Evolutionary conservation across 345 rosid species (phyloP).

Genomic region (Hibiscus tridactylites): DNA sequence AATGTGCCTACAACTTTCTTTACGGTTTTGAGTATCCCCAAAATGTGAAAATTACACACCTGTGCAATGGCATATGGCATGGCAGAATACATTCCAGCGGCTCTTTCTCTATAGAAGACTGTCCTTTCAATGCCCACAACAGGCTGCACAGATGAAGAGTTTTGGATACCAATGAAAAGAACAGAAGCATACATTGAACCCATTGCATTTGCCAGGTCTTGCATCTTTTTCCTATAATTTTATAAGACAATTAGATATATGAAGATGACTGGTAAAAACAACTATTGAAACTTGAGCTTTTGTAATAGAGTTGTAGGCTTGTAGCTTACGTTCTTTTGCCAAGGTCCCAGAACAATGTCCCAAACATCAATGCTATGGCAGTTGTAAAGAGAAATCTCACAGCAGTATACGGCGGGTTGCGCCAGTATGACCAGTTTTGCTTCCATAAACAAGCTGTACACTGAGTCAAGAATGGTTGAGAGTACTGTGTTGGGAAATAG

Average conservation of each 20-base stretch:
- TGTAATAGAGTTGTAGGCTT: constrained; percentile 13
- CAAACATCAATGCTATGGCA: constrained; percentile 49
- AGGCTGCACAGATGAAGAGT: constrained; percentile 48
- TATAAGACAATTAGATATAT: background rate
- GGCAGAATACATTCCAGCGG: constrained; percentile 14
- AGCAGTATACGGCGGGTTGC: constrained; percentile 59
- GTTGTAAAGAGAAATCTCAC: constrained; percentile 56
- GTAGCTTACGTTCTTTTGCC: constrained; percentile 55
- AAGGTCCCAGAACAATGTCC: constrained; percentile 63
- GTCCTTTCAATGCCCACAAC: constrained; percentile 63
- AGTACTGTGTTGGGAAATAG: constrained; percentile 42
- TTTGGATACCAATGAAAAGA: constrained; percentile 64
- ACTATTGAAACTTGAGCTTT: background rate
- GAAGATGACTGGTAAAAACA: background rate
- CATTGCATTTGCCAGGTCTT: constrained; percentile 54
- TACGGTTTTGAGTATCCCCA: background rate
- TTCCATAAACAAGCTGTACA: constrained; percentile 67
- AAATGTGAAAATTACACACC: constrained; percentile 9
- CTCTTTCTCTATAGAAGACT: constrained; percentile 72
- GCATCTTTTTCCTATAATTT: constrained; percentile 23
- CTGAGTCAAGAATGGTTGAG: constrained; percentile 46
- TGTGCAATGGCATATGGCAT: constrained; percentile 67
- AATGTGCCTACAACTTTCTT: background rate
- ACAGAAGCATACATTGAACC: constrained; percentile 74
- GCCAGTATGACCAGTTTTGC: constrained; percentile 67